Percentiles rank a stretch among this genome's conserved stretches.
Conservation (phyloP, 441 rosid species). For the Arabidopsis lyrata region DNA sequence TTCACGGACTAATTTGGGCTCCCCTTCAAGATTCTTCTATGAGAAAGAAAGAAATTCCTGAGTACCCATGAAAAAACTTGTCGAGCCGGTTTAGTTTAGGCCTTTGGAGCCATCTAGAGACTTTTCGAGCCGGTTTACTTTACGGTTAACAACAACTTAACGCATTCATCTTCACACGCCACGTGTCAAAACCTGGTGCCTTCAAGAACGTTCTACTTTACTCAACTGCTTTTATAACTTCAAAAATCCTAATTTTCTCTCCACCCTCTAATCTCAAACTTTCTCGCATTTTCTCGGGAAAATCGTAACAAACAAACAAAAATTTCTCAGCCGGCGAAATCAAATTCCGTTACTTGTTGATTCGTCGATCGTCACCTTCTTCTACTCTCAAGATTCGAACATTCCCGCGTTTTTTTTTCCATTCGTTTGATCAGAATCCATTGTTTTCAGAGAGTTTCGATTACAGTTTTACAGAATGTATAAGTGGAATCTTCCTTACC, state of each 20-base stretch:
- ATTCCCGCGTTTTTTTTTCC: not conserved
- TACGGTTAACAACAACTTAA: conserved; percentile 8
- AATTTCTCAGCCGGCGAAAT: not conserved
- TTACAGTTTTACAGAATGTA: conserved; percentile 21
- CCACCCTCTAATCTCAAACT: not conserved
- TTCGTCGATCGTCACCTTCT: not conserved
- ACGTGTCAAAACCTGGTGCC: conserved; percentile 30
- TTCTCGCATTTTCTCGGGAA: conserved; percentile 13
- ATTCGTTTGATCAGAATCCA: not conserved
- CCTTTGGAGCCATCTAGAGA: conserved; percentile 32
- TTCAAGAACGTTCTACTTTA: conserved; percentile 36
- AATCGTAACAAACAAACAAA: not conserved
- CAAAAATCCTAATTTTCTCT: not conserved
- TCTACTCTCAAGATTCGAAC: not conserved
- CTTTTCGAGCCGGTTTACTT: not conserved
- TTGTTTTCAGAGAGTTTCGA: not conserved
- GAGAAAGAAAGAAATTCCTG: too few relatives aligned
- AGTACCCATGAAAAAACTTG: too few relatives aligned
- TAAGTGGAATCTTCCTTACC: conserved; percentile 59
- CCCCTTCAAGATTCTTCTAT: too few relatives aligned
- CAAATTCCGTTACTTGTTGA: not conserved
- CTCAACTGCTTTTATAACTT: conserved; percentile 38
- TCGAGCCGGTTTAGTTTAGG: too few relatives aligned
- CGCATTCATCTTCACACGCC: not conserved
- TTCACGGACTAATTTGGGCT: too few relatives aligned